Percentiles rank a stretch among this genome's conserved stretches.
Evolutionary conservation across 1,284 basidiomycete genomes (phyloP).

Genomic region (Tremellales sp.): DNA sequence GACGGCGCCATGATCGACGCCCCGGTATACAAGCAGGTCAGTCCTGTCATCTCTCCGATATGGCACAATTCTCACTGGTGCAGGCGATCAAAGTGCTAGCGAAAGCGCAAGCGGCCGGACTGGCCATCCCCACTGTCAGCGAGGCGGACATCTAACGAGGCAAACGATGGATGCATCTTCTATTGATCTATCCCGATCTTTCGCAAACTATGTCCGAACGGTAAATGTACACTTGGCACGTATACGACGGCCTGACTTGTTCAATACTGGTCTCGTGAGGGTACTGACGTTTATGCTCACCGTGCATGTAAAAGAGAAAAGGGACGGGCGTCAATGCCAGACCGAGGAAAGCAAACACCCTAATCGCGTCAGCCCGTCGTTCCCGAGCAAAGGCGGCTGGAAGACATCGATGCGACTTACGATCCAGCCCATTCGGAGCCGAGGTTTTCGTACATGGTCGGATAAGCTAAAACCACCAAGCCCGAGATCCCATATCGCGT

Average conservation of each 20-base stretch:
- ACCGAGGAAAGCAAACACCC: slow-evolving; percentile 19
- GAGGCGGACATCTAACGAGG: slow-evolving; percentile 8
- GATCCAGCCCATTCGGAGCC: slow-evolving; percentile 27
- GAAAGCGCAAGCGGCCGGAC: slow-evolving; percentile 61
- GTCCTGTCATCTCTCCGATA: slow-evolving; percentile 7
- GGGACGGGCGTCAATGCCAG: slow-evolving; percentile 22
- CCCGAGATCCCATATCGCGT: slow-evolving; percentile 11
- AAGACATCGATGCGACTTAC: slow-evolving; percentile 6
- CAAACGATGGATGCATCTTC: too few species aligned
- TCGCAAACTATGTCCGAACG: not conserved
- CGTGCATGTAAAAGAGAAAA: slow-evolving; percentile 24
- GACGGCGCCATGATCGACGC: slow-evolving; percentile 83
- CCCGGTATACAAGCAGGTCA: slow-evolving; percentile 79
- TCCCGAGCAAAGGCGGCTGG: not conserved
- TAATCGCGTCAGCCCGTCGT: not conserved
- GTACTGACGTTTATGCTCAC: slow-evolving; percentile 10
- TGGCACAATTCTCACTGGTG: not conserved
- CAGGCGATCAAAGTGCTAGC: slow-evolving; percentile 62
- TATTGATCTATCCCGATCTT: not conserved
- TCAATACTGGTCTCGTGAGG: not conserved
- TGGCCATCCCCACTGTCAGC: slow-evolving; percentile 55
- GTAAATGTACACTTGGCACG: not conserved
- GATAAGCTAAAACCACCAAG: slow-evolving; percentile 22
- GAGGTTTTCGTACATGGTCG: slow-evolving; percentile 21
- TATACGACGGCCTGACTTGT: not conserved